Percentiles rank a stretch among this genome's conserved stretches.
Evolutionary conservation across 805 yeast genomes (phyloP).

Genomic region (Saccharomycopsis vini): DNA sequence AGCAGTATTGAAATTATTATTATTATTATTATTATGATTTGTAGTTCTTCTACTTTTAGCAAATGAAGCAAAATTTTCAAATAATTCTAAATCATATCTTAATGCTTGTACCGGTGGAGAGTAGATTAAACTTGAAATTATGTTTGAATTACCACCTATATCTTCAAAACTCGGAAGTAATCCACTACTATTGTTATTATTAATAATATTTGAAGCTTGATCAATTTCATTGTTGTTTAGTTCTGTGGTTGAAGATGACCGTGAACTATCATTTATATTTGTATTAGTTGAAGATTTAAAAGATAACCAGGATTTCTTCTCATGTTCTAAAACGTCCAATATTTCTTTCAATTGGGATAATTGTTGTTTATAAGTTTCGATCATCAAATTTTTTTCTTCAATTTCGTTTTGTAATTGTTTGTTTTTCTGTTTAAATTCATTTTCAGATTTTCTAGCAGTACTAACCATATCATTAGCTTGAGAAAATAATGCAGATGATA

Average conservation of each 20-base stretch:
- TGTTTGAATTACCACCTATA: too few relatives aligned
- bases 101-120: conserved; percentile 34
- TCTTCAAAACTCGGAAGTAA: too few relatives aligned
- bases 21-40: not conserved
- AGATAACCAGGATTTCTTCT: too few relatives aligned
- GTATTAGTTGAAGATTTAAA: too few relatives aligned
- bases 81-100: conserved; percentile 34
- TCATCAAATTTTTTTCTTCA: conserved; percentile 58
- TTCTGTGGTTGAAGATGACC: too few relatives aligned
- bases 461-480: conserved; percentile 84
- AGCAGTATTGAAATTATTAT: not conserved
- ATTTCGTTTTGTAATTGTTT: conserved; percentile 43
- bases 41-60: conserved; percentile 24
- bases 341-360: conserved; percentile 54
- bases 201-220: too few relatives aligned
- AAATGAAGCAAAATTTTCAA: conserved; percentile 30
- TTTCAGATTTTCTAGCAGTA: conserved; percentile 61
- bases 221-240: too few relatives aligned
- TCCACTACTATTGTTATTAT: too few relatives aligned
- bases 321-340: conserved; percentile 33
- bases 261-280: too few relatives aligned
- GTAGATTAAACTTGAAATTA: conserved; percentile 23
- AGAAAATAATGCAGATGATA: conserved; percentile 66
- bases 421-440: conserved; percentile 51
- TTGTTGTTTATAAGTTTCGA: conserved; percentile 60